Conservation (phyloP, 805 yeast genomes). For the Phaffomyces antillensis region DNA sequence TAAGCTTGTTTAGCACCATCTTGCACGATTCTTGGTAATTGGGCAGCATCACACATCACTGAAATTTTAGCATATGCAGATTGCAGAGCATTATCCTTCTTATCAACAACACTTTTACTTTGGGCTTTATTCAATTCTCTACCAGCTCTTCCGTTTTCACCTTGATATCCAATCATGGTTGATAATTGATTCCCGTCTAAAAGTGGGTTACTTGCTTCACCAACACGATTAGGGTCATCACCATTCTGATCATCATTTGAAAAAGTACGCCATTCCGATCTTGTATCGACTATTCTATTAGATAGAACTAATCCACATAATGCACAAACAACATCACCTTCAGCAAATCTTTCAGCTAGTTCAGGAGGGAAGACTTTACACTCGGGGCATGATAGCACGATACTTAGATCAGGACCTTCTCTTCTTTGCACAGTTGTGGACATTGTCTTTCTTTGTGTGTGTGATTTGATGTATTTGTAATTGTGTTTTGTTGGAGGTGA, state of each 20-base stretch:
- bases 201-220: slow-evolving; percentile 91
- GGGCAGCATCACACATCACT: slow-evolving; percentile 95
- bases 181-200: slow-evolving; percentile 88
- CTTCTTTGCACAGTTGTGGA: slow-evolving; percentile 13
- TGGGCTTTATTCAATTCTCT: slow-evolving; percentile 89
- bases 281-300: slow-evolving; percentile 85
- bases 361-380: slow-evolving; percentile 96
- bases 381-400: slow-evolving; percentile 89
- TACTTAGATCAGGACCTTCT: slow-evolving; percentile 76
- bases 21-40: slow-evolving; percentile 88
- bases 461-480: too few species aligned
- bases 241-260: slow-evolving; percentile 97
- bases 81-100: slow-evolving; percentile 79
- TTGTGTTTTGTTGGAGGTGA: too few species aligned
- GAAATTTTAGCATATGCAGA: slow-evolving; percentile 87
- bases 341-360: slow-evolving; percentile 87
- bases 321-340: slow-evolving; percentile 98
- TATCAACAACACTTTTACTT: slow-evolving; percentile 76
- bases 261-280: slow-evolving; percentile 98
- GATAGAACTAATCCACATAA: slow-evolving; percentile 91
- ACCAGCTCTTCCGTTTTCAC: slow-evolving; percentile 73
- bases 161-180: slow-evolving; percentile 84
- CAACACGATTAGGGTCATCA: slow-evolving; percentile 98
- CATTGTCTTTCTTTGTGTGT: background rate
- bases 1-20: slow-evolving; percentile 97